Conservation (phyloP, 2,329 filamentous ascomycete genomes). For the Fusarium siculi region DNA sequence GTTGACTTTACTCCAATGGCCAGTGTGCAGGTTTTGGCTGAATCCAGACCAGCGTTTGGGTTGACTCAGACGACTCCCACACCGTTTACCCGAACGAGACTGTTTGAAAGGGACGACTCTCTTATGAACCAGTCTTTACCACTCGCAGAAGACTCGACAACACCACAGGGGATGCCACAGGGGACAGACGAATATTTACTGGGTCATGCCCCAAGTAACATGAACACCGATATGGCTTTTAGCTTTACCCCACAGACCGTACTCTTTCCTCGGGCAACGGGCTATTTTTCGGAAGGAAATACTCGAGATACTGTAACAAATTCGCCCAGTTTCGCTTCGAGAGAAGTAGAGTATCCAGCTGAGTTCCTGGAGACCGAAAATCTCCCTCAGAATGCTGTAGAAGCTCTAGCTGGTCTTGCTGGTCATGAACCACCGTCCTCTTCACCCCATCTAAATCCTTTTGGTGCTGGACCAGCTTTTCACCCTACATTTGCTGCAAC, state of each 20-base stretch:
- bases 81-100: constrained; percentile 38
- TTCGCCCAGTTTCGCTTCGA: constrained; percentile 6
- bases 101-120: constrained; percentile 13
- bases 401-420: constrained; percentile 19
- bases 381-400: constrained; percentile 4
- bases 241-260: constrained; percentile 31
- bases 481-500: constrained; percentile 14
- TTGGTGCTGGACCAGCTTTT: constrained; percentile 15
- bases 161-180: constrained; percentile 4
- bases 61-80: constrained; percentile 41
- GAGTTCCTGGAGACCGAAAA: constrained; percentile 33
- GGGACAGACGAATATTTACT: constrained; percentile 18
- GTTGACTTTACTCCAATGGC: constrained; percentile 43
- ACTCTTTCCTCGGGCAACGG: constrained; percentile 29
- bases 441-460: constrained; percentile 4
- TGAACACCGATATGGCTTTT: constrained; percentile 27
- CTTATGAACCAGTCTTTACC: constrained; percentile 20
- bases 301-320: constrained; percentile 5
- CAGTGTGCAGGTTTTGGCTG: constrained; percentile 45
- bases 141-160: constrained; percentile 12
- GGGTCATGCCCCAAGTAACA: constrained; percentile 15
- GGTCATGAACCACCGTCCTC: constrained; percentile 8
- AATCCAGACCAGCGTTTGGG: constrained; percentile 39
- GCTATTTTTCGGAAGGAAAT: constrained; percentile 19
- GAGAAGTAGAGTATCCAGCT: constrained; percentile 35